Percentiles rank a stretch among this genome's conserved stretches.
These are phyloP conservation scores for Mollisia scopiformis DNA, from an alignment of 2,329 filamentous ascomycete species.

Conservation along the genomic window DNA sequence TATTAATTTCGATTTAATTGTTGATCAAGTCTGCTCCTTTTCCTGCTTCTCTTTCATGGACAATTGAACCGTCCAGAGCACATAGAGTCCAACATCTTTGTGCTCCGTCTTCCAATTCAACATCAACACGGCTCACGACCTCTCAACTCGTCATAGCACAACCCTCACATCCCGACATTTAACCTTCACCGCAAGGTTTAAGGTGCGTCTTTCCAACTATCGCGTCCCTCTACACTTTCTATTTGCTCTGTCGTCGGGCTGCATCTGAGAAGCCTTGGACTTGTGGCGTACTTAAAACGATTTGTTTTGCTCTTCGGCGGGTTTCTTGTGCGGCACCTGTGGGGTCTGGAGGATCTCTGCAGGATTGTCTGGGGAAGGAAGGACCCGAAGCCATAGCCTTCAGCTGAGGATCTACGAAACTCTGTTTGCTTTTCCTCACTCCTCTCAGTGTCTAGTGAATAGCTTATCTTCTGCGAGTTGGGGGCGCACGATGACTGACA, in stretches of 20 bases:
- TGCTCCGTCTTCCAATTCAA: constrained; percentile 1
- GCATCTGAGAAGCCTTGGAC: not conserved
- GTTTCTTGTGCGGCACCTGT: not conserved
- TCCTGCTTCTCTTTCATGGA: not conserved
- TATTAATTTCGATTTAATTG: constrained; percentile 8
- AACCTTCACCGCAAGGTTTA: not conserved
- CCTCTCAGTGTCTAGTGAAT: not conserved
- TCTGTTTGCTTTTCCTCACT: not conserved
- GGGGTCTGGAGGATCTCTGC: not conserved
- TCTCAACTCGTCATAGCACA: not conserved
- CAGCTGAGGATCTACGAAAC: no score
- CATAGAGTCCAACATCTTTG: not conserved
- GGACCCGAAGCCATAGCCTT: not conserved
- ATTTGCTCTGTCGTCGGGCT: no score
- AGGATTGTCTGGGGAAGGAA: not conserved
- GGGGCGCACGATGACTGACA: not conserved
- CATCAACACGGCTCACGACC: constrained; percentile 1
- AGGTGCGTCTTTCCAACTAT: not conserved
- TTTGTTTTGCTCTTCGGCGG: not conserved
- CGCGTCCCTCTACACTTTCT: not conserved
- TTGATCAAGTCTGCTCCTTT: constrained; percentile 8
- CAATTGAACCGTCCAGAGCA: constrained; percentile 2
- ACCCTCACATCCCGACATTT: not conserved
- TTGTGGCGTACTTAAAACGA: not conserved
- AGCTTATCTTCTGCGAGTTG: not conserved